A percentile compares a stretch with the other conserved stretches of the same genome.
Conservation (phyloP, 176 grass and related monocot genomes). For the bread wheat (Triticum aestivum) region DNA sequence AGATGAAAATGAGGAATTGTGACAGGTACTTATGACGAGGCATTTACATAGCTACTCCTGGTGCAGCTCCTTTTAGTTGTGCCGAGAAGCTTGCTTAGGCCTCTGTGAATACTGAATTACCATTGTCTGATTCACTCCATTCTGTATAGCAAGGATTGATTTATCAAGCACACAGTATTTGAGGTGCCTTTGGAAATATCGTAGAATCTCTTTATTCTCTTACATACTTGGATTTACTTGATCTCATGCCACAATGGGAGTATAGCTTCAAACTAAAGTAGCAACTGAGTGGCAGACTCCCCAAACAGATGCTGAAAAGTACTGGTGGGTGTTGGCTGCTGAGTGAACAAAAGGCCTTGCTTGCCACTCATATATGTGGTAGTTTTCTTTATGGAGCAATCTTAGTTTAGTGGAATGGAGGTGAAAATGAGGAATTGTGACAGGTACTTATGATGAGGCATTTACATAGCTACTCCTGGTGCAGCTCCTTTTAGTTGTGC, state of each 20-base stretch:
- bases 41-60: constrained; percentile 27
- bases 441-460: constrained; percentile 35
- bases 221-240: not conserved
- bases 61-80: constrained; percentile 27
- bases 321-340: not conserved
- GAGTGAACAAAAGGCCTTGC: not conserved
- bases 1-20: constrained; percentile 60
- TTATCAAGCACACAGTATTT: not conserved
- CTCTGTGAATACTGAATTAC: constrained; percentile 21
- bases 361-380: not conserved
- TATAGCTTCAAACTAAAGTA: not conserved
- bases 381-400: not conserved
- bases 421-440: constrained; percentile 60
- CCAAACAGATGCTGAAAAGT: not conserved
- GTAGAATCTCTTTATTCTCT: not conserved
- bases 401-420: constrained; percentile 31
- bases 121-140: constrained; percentile 32
- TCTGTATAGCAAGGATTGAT: not conserved
- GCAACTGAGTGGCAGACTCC: not conserved
- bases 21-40: constrained; percentile 43
- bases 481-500: constrained; percentile 31
- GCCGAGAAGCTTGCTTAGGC: constrained; percentile 32
- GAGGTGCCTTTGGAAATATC: not conserved
- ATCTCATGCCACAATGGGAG: not conserved
- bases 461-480: constrained; percentile 31